phyloP scores from a whole-genome alignment of 805 yeast species.

The Kodamaea jinghongensis region DNA sequence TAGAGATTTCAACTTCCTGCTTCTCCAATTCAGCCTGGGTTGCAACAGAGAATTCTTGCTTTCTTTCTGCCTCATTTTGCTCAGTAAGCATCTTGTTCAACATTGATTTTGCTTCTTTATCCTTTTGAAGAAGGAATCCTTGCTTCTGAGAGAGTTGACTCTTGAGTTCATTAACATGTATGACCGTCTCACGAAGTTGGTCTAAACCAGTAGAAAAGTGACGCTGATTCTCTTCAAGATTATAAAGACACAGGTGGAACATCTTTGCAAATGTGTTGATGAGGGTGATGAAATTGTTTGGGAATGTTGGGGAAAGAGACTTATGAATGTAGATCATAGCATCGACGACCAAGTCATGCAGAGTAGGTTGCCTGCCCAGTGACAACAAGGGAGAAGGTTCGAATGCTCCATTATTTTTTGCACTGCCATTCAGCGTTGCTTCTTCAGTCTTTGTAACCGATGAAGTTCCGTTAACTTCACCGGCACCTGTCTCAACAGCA shows the following conservation, averaged over 20 bases:
- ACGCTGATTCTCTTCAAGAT: slow-evolving; percentile 62
- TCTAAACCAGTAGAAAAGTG: slow-evolving; percentile 75
- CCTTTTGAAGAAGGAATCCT: slow-evolving; percentile 49
- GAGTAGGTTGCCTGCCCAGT: slow-evolving; percentile 8
- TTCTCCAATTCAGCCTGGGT: slow-evolving; percentile 66
- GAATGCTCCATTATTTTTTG: slow-evolving; percentile 19
- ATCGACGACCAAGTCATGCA: slow-evolving; percentile 48
- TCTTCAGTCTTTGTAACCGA: slow-evolving; percentile 54
- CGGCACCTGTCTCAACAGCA: too few relatives aligned
- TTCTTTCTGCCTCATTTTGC: slow-evolving; percentile 90
- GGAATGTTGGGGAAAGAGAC: slow-evolving; percentile 26
- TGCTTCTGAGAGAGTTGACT: slow-evolving; percentile 53
- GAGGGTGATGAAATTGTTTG: slow-evolving; percentile 56
- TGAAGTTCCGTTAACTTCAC: too few relatives aligned
- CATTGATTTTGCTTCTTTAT: slow-evolving; percentile 66
- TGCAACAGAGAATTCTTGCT: slow-evolving; percentile 77
- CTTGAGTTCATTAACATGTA: slow-evolving; percentile 64
- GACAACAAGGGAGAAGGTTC: not conserved
- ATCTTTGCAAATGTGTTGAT: slow-evolving; percentile 42
- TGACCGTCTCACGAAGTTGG: slow-evolving; percentile 70
- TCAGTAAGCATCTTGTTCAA: slow-evolving; percentile 73
- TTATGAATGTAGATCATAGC: slow-evolving; percentile 48
- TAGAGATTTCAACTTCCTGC: slow-evolving; percentile 61
- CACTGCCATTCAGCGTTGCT: slow-evolving; percentile 33
- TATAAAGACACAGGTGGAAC: slow-evolving; percentile 42